Percentiles rank a stretch among this genome's conserved stretches.
phyloP scores from a whole-genome alignment of 306 rosid genomes.

The Vigna unguiculata region DNA sequence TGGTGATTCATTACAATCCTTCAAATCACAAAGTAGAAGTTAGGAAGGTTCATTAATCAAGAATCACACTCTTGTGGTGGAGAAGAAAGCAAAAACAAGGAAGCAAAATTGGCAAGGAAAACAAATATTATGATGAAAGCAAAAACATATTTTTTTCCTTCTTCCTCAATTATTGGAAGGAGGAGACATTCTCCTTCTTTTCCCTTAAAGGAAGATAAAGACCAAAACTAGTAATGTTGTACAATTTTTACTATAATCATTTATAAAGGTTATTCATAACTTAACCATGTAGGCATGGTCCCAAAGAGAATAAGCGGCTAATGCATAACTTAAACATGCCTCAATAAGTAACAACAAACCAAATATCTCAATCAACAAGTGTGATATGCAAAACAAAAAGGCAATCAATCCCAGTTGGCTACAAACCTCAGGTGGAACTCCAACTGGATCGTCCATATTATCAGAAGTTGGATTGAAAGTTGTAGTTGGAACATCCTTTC shows the following conservation, averaged over 20 bases:
- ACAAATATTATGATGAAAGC: too few relatives aligned
- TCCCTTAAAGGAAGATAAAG: neutral
- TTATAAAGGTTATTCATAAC: neutral
- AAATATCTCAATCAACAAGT: slow-evolving; percentile 39
- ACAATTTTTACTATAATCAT: slow-evolving; percentile 3
- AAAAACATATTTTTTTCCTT: neutral
- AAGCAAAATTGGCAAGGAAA: too few relatives aligned
- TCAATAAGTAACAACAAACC: slow-evolving; percentile 11
- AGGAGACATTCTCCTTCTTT: neutral
- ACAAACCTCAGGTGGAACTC: slow-evolving; percentile 95
- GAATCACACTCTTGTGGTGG: too few relatives aligned
- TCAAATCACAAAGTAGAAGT: too few relatives aligned
- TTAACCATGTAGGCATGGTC: slow-evolving; percentile 9
- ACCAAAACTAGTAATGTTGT: neutral
- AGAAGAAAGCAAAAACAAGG: too few relatives aligned
- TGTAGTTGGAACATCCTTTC: slow-evolving; percentile 54
- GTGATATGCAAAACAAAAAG: neutral
- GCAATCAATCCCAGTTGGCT: slow-evolving; percentile 24
- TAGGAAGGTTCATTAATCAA: too few relatives aligned
- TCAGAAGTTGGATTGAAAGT: slow-evolving; percentile 45
- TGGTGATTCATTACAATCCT: too few relatives aligned
- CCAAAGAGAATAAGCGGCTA: slow-evolving; percentile 11
- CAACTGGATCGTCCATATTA: slow-evolving; percentile 67
- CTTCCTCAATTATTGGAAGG: neutral
- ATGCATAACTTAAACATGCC: slow-evolving; percentile 10